A percentile compares a stretch with the other conserved stretches of the same genome.
These are phyloP conservation scores for Penicillium silybi DNA, from an alignment of 495 filamentous ascomycete genomes.

Conservation along the genomic window DNA sequence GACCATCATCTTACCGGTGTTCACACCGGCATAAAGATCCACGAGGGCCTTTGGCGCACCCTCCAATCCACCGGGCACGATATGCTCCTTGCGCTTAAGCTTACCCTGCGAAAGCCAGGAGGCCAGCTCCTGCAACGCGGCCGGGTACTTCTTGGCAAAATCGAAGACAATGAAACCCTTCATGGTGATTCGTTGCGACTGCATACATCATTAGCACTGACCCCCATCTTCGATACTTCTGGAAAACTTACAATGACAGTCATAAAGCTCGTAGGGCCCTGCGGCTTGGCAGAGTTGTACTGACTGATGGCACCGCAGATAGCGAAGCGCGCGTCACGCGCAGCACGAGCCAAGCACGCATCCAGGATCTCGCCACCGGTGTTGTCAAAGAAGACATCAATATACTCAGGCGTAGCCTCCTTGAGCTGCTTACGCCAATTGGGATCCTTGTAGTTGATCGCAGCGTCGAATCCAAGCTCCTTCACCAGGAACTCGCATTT, in stretches of 20 bases:
- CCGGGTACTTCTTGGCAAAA: conserved; percentile 41
- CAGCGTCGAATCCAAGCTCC: conserved; percentile 48
- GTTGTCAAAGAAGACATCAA: conserved; percentile 59
- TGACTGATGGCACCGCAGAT: conserved; percentile 54
- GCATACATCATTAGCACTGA: conserved; percentile 15
- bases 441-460: conserved; percentile 54
- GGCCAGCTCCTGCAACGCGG: conserved; percentile 43
- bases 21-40: conserved; percentile 47
- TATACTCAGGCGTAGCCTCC: conserved; percentile 44
- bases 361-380: conserved; percentile 54
- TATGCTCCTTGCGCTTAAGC: conserved; percentile 53
- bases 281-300: conserved; percentile 46
- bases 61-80: conserved; percentile 49
- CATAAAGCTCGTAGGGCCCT: conserved; percentile 47
- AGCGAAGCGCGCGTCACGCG: conserved; percentile 45
- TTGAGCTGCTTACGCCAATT: conserved; percentile 51
- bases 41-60: conserved; percentile 46
- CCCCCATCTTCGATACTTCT: background rate
- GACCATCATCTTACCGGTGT: conserved; percentile 53
- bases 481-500: conserved; percentile 47
- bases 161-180: conserved; percentile 57
- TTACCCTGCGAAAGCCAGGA: conserved; percentile 52
- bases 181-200: conserved; percentile 50
- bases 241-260: conserved; percentile 44
- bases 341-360: conserved; percentile 44